These are phyloP conservation scores for Rhodomyrtus psidioides DNA, from an alignment of 441 rosid species.

Conservation along the genomic window DNA sequence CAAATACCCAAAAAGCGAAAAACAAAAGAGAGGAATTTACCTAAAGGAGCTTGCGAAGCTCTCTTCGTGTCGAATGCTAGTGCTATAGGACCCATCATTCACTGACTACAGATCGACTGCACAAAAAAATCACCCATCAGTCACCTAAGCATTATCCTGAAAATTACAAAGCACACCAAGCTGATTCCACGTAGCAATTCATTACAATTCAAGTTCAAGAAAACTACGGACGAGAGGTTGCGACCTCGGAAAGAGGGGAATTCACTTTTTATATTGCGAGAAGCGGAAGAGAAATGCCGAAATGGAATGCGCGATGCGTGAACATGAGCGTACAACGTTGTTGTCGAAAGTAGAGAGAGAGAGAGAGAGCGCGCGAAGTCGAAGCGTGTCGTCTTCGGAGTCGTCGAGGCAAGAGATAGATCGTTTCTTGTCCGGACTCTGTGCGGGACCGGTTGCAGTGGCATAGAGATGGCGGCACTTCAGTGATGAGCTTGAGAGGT, in stretches of 20 bases:
- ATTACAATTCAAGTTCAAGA: neutral
- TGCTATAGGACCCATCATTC: constrained; percentile 2
- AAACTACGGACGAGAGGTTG: neutral
- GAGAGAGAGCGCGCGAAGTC: neutral
- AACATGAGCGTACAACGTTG: neutral
- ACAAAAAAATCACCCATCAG: neutral
- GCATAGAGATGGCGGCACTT: neutral
- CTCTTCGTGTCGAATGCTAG: neutral
- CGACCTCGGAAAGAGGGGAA: neutral
- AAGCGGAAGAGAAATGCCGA: neutral
- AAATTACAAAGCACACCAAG: neutral
- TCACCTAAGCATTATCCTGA: neutral
- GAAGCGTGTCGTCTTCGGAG: neutral
- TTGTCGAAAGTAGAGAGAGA: neutral
- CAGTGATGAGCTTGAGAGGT: neutral
- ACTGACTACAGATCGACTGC: neutral
- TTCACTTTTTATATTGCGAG: neutral
- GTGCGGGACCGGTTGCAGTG: neutral
- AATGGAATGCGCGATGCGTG: neutral
- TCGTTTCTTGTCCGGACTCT: neutral
- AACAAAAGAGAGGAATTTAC: neutral
- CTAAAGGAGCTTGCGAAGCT: neutral
- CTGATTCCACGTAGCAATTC: neutral
- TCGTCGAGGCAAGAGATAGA: neutral
- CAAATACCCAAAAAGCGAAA: neutral